Evolutionary conservation across 164 flowering plant species (phyloP).

Genomic region (Umbellularia californica): DNA sequence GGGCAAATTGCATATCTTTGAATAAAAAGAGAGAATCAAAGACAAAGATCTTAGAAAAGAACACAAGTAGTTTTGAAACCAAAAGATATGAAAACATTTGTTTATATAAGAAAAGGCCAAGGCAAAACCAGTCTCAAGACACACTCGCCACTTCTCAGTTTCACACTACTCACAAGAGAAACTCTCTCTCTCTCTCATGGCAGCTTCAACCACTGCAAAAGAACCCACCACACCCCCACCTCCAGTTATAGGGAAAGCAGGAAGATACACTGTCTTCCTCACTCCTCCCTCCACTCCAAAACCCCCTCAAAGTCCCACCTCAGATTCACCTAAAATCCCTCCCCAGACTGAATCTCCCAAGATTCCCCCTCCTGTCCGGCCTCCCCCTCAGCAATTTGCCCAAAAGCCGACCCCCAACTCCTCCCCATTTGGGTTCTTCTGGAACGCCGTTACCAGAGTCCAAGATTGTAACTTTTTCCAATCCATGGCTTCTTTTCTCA

Average conservation of each 20-base stretch:
- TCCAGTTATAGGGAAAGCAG: conserved; percentile 84
- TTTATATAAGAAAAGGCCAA: no score
- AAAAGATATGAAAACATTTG: no score
- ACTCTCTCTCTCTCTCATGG: background rate
- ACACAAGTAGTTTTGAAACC: no score
- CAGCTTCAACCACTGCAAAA: background rate
- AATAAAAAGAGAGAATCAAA: no score
- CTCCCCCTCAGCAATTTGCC: conserved; percentile 51
- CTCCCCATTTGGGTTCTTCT: conserved; percentile 46
- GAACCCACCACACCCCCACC: conserved; percentile 52
- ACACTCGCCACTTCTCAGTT: no score
- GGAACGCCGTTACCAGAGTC: conserved; percentile 63
- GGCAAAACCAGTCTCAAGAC: no score
- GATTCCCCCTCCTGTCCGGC: conserved; percentile 39
- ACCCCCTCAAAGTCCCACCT: conserved; percentile 10
- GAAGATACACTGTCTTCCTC: conserved; percentile 89
- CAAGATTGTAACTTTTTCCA: conserved; percentile 54
- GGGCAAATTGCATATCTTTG: no score
- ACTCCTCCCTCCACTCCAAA: conserved; percentile 75
- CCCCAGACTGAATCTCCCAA: conserved; percentile 8
- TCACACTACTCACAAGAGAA: no score
- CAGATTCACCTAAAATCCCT: conserved; percentile 5
- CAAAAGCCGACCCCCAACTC: conserved; percentile 19
- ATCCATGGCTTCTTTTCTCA: background rate
- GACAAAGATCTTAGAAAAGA: no score